phyloP scores from a whole-genome alignment of 768 basidiomycete species.

The Auriscalpium vulgare region DNA sequence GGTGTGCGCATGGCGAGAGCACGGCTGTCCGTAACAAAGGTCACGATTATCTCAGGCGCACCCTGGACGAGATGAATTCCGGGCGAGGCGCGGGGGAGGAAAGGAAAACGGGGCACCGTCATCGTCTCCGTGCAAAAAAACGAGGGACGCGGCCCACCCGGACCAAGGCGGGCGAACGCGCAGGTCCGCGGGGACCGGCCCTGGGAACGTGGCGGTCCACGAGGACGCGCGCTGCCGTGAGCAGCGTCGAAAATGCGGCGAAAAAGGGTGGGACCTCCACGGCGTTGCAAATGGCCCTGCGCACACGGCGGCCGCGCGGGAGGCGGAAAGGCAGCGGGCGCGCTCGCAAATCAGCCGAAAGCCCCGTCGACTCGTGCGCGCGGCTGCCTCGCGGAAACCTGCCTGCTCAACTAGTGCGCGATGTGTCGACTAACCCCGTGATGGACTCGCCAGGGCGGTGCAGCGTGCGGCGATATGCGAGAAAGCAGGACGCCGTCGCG shows the following conservation, averaged over 20 bases:
- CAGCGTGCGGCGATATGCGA: neutral
- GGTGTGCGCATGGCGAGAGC: conserved; percentile 7
- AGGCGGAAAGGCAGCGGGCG: neutral
- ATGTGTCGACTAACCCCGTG: neutral
- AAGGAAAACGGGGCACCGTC: neutral
- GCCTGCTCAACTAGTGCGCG: neutral
- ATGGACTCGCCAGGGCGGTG: neutral
- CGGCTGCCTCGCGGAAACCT: neutral
- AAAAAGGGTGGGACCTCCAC: conserved; percentile 3
- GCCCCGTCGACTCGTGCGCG: neutral
- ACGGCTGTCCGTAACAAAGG: conserved; percentile 10
- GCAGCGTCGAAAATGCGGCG: neutral
- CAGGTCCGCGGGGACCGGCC: neutral
- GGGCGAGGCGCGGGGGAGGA: neutral
- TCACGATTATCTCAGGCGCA: conserved; percentile 8
- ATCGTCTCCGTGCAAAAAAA: neutral
- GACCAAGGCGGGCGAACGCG: neutral
- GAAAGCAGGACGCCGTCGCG: neutral
- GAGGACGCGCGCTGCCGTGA: conserved; percentile 7
- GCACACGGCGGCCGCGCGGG: neutral
- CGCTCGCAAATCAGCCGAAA: neutral
- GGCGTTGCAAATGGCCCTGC: neutral
- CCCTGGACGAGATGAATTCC: conserved; percentile 7
- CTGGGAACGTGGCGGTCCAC: neutral
- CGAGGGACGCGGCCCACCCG: neutral